These are phyloP conservation scores for Populus pruinosa DNA, from an alignment of 345 rosid species.

Conservation along the genomic window DNA sequence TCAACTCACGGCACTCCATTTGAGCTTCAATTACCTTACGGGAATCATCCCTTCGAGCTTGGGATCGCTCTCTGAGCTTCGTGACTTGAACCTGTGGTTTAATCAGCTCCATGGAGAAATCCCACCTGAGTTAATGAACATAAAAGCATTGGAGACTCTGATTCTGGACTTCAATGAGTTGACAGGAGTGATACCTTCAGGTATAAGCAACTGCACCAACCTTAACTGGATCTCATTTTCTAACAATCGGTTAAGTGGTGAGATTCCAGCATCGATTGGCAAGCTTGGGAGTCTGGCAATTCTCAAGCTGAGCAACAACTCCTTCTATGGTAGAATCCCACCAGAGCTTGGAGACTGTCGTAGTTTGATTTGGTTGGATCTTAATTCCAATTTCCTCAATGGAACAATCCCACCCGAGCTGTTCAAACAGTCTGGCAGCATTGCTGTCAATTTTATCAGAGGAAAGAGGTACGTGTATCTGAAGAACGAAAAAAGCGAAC, in stretches of 20 bases:
- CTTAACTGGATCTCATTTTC: conserved; percentile 91
- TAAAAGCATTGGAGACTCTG: conserved; percentile 58
- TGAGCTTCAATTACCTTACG: conserved; percentile 76
- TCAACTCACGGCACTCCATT: conserved; percentile 70
- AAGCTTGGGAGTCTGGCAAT: conserved; percentile 68
- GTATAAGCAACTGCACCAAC: conserved; percentile 68
- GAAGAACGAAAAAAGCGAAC: conserved; percentile 74
- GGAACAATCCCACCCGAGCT: conserved; percentile 75
- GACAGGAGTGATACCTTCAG: conserved; percentile 65
- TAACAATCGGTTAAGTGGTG: conserved; percentile 68
- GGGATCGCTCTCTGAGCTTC: conserved; percentile 61
- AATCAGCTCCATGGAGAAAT: conserved; percentile 80
- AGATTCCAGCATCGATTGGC: conserved; percentile 79
- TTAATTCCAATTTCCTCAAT: conserved; percentile 63
- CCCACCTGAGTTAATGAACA: conserved; percentile 61
- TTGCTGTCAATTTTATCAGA: conserved; percentile 64
- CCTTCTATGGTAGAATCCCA: conserved; percentile 74
- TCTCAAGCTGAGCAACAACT: conserved; percentile 88
- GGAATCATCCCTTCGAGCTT: conserved; percentile 82
- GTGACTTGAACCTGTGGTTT: conserved; percentile 80
- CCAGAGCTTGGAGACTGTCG: conserved; percentile 82
- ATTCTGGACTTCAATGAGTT: conserved; percentile 88
- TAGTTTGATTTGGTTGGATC: conserved; percentile 94
- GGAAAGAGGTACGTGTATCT: conserved; percentile 79
- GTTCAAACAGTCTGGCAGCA: conserved; percentile 84